Evolutionary conservation across 2,329 filamentous ascomycete genomes (phyloP), one percentile per base, ranked within the genome.

Genomic region (Aspergillus sp.): DNA sequence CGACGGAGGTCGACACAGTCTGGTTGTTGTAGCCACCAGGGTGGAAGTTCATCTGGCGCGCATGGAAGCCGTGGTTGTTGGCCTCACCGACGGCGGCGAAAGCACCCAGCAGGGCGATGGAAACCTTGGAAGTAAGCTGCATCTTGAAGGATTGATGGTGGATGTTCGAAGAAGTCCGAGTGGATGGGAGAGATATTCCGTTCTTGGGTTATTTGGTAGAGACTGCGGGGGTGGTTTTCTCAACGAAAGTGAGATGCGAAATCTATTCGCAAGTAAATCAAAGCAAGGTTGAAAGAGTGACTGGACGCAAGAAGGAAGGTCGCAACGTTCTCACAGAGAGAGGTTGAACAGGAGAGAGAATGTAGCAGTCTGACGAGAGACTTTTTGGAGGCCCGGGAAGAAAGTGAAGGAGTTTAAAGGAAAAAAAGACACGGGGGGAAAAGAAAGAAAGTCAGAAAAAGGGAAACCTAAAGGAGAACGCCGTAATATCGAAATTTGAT

Each of bases 31-130:
- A 50, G 52, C 59, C 59, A 54, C 66, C 65, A 47, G 63, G 59
- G 30, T 71, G 61, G 57, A 68, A 55, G 44, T 65, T 59, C 39
- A 58, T 58, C 59, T 64, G 58, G 61, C 69, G 71, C 53, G 67
- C 68, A 38, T 67, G 67, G 25, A 67, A 64, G 51, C 61, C 67
- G 42, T 73, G 66, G 57, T 67, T 65, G 42, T 65, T 67, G 54
- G 77, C 76, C 60, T 77, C 71, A 50, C 70, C 69, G 38, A 74
- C 54, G 38, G 74, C 70, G 57, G 73, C 76, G 57, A 78, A 65
- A 52, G 71, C 70, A 25, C 72, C 73, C 54, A 77, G 64, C 50
- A 77, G 66, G 58, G 70, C 72, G 57, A 77, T 44, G 44, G 74
- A 72, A 62, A 74, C 42, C 63, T 75, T 77, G 70, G 66, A 68